Evolutionary conservation across 768 basidiomycete genomes (phyloP), one percentile per base, ranked within the genome.

Genomic region (Termitomyces sp.): DNA sequence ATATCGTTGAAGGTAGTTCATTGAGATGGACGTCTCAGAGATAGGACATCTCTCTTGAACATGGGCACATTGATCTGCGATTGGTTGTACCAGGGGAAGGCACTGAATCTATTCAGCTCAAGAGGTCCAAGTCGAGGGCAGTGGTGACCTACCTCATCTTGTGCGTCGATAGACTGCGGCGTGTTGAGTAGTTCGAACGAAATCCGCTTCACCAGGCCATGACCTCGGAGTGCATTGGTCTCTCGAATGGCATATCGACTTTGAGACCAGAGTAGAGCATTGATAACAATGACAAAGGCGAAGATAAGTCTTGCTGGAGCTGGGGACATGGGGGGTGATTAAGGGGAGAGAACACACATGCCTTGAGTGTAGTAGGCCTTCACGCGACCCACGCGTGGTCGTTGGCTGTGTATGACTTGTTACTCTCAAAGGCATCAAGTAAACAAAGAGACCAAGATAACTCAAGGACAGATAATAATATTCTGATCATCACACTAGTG

Each of bases 1-100:
- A 69, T 92, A 94, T 16, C 70, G 64, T 40, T 75, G 76, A 20
- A 91, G 76, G 68, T 93, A 93, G 16, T 82, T 76, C 33, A 94
- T 79, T 26, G 81, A 79, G 47, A 92, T 81, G 65, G 91, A 75
- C 0, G 92, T 92, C 5, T 76, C 71, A 14, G 86, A 74, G 10
- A 70, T 60, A 2, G 81, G 75, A 69, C 92, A 94, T n/a, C 68
- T 60, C 2, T 79, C 71, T 20, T 70, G 67, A 54, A 87, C 88
- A 71, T 90, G 83, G 18, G 68, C 54, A 66, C 92, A 94, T 71
- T 93, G 91, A 13, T 79, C 70, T 11, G 70, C 66, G 2, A 72
- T 51, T 2, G 83, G 81, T 35, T 84, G 70, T 18, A 79, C 72
- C 48, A 86, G 75, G 2, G 91, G 92, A 51, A 70, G 77, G 70